These are phyloP conservation scores for Puccinellia tenuiflora DNA, from an alignment of 176 grass and related monocot species.

Conservation along the genomic window DNA sequence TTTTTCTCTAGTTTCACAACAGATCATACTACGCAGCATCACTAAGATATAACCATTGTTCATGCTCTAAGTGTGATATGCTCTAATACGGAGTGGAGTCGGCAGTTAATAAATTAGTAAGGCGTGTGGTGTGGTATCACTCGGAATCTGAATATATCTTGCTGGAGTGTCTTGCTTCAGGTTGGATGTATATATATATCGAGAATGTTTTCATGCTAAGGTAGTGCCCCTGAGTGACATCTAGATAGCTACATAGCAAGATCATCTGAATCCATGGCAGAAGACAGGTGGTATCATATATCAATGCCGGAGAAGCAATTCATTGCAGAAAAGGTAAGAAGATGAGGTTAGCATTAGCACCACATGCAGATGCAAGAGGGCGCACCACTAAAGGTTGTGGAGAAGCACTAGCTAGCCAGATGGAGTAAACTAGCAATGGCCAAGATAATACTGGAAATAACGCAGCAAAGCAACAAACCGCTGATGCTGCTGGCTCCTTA, in stretches of 20 bases:
- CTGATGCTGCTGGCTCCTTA: conserved; percentile 19
- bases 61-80: too few relatives aligned
- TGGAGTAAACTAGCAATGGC: conserved; percentile 28
- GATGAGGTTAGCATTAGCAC: conserved; percentile 14
- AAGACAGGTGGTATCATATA: background rate
- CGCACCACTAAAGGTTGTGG: conserved; percentile 3
- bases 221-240: background rate
- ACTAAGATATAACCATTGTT: too few relatives aligned
- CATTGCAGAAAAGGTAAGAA: background rate
- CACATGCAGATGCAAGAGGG: background rate
- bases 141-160: background rate
- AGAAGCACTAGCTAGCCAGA: conserved; percentile 27
- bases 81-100: background rate
- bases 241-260: background rate
- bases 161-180: background rate
- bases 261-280: background rate
- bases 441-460: conserved; percentile 40
- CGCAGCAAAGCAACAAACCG: conserved; percentile 7
- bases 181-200: background rate
- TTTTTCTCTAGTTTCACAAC: too few relatives aligned
- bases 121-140: background rate
- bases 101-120: background rate
- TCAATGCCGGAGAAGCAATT: background rate
- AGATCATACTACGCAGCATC: too few relatives aligned
- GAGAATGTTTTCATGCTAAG: background rate